Conservation (phyloP, 1,284 basidiomycete species). For the Porphyrellus sp. region DNA sequence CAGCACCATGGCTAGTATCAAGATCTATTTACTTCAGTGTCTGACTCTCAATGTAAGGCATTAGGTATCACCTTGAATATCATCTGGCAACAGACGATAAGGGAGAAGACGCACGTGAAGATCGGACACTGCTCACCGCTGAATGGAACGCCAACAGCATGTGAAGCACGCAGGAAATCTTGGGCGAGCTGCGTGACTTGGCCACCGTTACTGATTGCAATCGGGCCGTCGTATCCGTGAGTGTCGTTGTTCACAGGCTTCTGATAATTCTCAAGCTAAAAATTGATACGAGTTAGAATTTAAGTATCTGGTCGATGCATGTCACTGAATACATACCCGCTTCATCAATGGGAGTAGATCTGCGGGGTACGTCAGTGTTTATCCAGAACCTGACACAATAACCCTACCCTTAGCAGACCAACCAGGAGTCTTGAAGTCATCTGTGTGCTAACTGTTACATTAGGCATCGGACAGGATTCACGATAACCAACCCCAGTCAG, state of each 20-base stretch:
- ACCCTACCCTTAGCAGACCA: slow-evolving; percentile 58
- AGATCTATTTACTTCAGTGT: slow-evolving; percentile 41
- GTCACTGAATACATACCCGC: slow-evolving; percentile 43
- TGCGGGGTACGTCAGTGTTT: slow-evolving; percentile 23
- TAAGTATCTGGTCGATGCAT: not conserved
- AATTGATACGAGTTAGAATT: not conserved
- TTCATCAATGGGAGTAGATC: slow-evolving; percentile 73
- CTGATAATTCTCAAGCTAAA: slow-evolving; percentile 69
- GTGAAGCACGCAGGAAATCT: slow-evolving; percentile 64
- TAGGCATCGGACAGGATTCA: not conserved
- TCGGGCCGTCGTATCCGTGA: slow-evolving; percentile 68
- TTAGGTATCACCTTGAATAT: slow-evolving; percentile 50
- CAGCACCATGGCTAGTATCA: slow-evolving; percentile 58
- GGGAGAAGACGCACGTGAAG: not conserved
- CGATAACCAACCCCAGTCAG: slow-evolving; percentile 57
- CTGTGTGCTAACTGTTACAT: slow-evolving; percentile 33
- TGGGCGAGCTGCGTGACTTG: slow-evolving; percentile 59
- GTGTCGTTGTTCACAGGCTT: slow-evolving; percentile 57
- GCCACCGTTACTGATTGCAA: slow-evolving; percentile 68
- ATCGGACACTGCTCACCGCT: slow-evolving; percentile 45
- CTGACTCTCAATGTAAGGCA: not conserved
- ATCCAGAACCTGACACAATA: slow-evolving; percentile 3
- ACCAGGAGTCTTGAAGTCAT: slow-evolving; percentile 71
- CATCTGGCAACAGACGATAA: slow-evolving; percentile 42
- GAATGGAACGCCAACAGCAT: slow-evolving; percentile 61